phyloP scores from a whole-genome alignment of 192 early-diverging fungal genomes.

The Coemansia sp. region DNA sequence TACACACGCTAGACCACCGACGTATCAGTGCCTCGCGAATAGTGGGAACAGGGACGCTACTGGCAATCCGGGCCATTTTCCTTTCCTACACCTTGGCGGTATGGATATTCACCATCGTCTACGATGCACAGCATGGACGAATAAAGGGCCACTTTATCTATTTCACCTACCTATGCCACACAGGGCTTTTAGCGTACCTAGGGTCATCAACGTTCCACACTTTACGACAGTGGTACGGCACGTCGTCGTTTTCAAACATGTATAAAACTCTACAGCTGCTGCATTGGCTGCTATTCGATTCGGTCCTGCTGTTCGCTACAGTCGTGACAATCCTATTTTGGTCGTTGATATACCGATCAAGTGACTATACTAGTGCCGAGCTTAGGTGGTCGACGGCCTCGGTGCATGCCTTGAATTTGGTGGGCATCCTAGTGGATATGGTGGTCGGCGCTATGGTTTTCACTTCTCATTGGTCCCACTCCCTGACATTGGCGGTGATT shows the following conservation, averaged over 20 bases:
- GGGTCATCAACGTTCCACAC: conserved; percentile 27
- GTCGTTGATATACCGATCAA: conserved; percentile 27
- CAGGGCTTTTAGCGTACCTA: conserved; percentile 34
- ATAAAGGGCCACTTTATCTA: conserved; percentile 37
- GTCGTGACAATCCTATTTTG: conserved; percentile 39
- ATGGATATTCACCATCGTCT: conserved; percentile 27
- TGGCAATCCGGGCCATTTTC: conserved; percentile 14
- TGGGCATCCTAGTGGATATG: conserved; percentile 23
- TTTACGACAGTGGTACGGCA: conserved; percentile 3
- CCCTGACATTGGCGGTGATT: conserved; percentile 13
- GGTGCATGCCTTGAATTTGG: conserved; percentile 33
- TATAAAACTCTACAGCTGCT: conserved; percentile 31
- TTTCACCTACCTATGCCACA: conserved; percentile 47
- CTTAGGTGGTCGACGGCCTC: conserved; percentile 33
- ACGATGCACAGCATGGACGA: conserved; percentile 15
- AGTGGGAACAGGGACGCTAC: conserved; percentile 3
- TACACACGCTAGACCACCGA: conserved; percentile 28
- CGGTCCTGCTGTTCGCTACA: conserved; percentile 29
- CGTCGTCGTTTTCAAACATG: conserved; percentile 19
- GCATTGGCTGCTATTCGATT: conserved; percentile 50
- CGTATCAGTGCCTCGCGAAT: conserved; percentile 30
- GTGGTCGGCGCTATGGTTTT: conserved; percentile 29
- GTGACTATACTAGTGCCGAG: neutral
- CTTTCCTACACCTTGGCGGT: conserved; percentile 31
- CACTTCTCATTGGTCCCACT: conserved; percentile 41